These are phyloP conservation scores for Spergularia bocconei DNA, from an alignment of 148 eudicot genomes.

Conservation along the genomic window DNA sequence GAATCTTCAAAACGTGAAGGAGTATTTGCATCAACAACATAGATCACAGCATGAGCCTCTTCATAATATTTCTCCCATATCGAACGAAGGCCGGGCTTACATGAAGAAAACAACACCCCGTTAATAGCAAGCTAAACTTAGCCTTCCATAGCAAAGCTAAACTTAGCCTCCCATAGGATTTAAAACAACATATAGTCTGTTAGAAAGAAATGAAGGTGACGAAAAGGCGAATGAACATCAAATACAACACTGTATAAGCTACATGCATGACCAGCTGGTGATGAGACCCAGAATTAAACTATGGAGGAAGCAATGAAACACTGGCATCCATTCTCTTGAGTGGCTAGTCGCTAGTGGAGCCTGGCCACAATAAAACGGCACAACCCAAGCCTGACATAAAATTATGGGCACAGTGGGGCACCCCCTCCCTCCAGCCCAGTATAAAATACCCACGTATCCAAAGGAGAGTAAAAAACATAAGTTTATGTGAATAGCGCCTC, in stretches of 20 bases:
- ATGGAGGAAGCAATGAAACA: too few relatives aligned
- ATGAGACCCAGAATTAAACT: neutral
- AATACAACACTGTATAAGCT: slow-evolving; percentile 1
- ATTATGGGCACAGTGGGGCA: neutral
- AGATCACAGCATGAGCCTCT: slow-evolving; percentile 97
- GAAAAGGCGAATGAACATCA: neutral
- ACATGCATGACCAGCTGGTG: neutral
- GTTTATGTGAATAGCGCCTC: neutral
- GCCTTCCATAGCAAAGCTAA: slow-evolving; percentile 6
- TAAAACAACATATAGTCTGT: neutral
- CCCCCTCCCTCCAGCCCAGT: neutral
- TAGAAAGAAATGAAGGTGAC: neutral
- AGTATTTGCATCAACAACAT: slow-evolving; percentile 83
- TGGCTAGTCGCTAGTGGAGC: neutral
- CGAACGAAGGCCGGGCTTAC: slow-evolving; percentile 92
- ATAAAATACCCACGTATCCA: neutral
- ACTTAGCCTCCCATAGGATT: neutral
- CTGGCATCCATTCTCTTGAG: too few relatives aligned
- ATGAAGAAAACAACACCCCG: slow-evolving; percentile 15
- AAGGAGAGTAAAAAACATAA: neutral
- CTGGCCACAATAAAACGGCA: neutral
- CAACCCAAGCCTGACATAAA: neutral
- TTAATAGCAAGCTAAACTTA: slow-evolving; percentile 6
- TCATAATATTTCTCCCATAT: slow-evolving; percentile 99
- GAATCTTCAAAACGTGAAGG: slow-evolving; percentile 96